These are phyloP conservation scores for Aeschynomene evenia DNA, from an alignment of 306 rosid species.

Conservation along the genomic window DNA sequence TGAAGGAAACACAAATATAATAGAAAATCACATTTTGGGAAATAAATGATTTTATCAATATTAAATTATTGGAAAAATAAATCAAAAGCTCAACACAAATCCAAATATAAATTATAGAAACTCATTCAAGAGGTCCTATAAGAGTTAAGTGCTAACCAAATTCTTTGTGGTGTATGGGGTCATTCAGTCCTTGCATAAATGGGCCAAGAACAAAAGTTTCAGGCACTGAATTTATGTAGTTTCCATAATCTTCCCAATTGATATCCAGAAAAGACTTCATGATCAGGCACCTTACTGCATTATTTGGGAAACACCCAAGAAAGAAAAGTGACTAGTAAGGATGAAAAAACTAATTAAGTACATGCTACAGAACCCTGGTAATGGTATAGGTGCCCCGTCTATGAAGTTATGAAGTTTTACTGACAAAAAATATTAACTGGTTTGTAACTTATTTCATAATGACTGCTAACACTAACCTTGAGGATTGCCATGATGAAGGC, in stretches of 20 bases:
- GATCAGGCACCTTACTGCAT: conserved; percentile 93
- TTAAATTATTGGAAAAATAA: conserved; percentile 9
- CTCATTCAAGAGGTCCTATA: conserved; percentile 21
- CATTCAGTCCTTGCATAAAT: conserved; percentile 77
- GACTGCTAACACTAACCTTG: conserved; percentile 55
- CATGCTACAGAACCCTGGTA: background rate
- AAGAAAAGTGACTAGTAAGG: conserved; percentile 20
- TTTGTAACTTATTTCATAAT: conserved; percentile 21
- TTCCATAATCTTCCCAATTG: conserved; percentile 62
- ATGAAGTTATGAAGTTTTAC: conserved; percentile 19
- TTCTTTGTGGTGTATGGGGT: conserved; percentile 89
- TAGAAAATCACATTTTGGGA: background rate
- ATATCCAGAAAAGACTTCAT: conserved; percentile 84
- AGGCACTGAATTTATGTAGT: conserved; percentile 61
- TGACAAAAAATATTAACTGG: background rate
- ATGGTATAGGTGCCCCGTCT: background rate
- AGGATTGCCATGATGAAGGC: conserved; percentile 89
- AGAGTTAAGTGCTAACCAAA: conserved; percentile 58
- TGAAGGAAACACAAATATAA: background rate
- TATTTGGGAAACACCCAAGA: conserved; percentile 30
- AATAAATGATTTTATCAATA: conserved; percentile 1
- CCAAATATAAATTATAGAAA: conserved; percentile 25
- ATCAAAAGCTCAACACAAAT: conserved; percentile 11
- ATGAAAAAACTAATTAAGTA: conserved; percentile 21
- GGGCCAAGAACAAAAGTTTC: conserved; percentile 80